A percentile compares a stretch with the other conserved stretches of the same genome.
phyloP scores from a whole-genome alignment of 2,329 filamentous ascomycete genomes.

The Teratosphaeria viscida region DNA sequence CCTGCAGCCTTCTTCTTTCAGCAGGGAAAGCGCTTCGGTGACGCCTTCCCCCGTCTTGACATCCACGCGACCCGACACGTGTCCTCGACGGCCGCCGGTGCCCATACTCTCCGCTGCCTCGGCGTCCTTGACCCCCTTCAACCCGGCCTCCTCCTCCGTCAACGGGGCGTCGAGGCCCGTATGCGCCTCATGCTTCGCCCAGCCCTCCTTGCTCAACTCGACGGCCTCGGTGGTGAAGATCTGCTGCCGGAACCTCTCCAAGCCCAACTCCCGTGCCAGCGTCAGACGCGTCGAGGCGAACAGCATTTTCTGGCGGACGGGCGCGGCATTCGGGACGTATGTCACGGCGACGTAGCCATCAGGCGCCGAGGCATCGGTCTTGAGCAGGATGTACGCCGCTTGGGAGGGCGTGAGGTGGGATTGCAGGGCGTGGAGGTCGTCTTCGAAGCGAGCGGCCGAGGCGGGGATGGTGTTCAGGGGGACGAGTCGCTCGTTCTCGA shows the following conservation, averaged over 20 bases:
- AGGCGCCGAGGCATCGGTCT: slow-evolving; percentile 45
- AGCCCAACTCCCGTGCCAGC: slow-evolving; percentile 64
- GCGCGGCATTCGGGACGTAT: slow-evolving; percentile 68
- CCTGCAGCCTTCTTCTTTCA: slow-evolving; percentile 43
- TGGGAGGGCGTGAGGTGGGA: slow-evolving; percentile 55
- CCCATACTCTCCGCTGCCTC: slow-evolving; percentile 67
- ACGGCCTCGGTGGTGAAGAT: slow-evolving; percentile 60
- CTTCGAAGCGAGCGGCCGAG: slow-evolving; percentile 43
- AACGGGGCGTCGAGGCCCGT: slow-evolving; percentile 52
- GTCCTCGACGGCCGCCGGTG: slow-evolving; percentile 47
- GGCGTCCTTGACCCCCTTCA: slow-evolving; percentile 62
- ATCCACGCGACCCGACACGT: slow-evolving; percentile 36
- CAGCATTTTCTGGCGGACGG: slow-evolving; percentile 77
- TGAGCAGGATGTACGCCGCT: slow-evolving; percentile 65
- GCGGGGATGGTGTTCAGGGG: slow-evolving; percentile 48
- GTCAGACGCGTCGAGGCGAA: slow-evolving; percentile 70
- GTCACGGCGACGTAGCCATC: slow-evolving; percentile 56
- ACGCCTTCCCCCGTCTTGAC: slow-evolving; percentile 53
- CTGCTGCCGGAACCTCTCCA: slow-evolving; percentile 67
- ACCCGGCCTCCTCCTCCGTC: slow-evolving; percentile 64
- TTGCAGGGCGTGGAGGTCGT: slow-evolving; percentile 53
- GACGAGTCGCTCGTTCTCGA: slow-evolving; percentile 56
- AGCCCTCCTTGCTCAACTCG: slow-evolving; percentile 60
- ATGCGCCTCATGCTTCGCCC: slow-evolving; percentile 63
- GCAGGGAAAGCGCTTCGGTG: slow-evolving; percentile 49